Evolutionary conservation across 2,329 filamentous ascomycete species (phyloP), one percentile per base, ranked within the genome.

Genomic region (Salinomyces thailandicus): DNA sequence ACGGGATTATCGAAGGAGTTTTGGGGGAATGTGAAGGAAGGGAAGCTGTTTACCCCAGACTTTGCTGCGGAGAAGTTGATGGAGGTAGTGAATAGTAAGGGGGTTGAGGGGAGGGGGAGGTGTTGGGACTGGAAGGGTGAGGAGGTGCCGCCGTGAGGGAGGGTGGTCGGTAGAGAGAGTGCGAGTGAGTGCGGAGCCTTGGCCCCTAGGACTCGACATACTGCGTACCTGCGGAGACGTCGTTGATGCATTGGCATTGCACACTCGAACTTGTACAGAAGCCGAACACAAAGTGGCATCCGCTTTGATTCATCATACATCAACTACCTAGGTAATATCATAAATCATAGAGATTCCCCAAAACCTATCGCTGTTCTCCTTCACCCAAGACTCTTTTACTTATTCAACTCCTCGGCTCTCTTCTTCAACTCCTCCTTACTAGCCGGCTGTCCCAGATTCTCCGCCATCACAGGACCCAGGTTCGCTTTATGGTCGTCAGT

Each of bases 1-100:
- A 91, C 84, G 34, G 77, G 72, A 7, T 62, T 93, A 43, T 85
- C 77, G 44, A 70, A 67, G 50, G 76, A 77, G 29, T 91, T 83
- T 53, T 89, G 82, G 83, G 64, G 53, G 0, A 73, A 67, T 27
- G 76, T 81, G 28, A 66, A 67, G 50, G 60, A 67, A 31, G 67
- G 72, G 47, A 77, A 79, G 58, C 61, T 91, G 47, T 78, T 89
- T 47, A 73, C 68, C 41, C 67, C 75, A 1, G 76, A 79, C 42
- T 78, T 72, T 51, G 76, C 80, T 14, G 82, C 74, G 0, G 72
- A 74, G 62, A 72, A 68, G 55, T 60, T 91, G 60, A 56, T 79
- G 17, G 63, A 70, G 20, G 74, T 87, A 5, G 58, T 80, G 4
- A 61, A 58, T 24, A 54, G 58, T 4, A 58, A 73, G 37, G 53